Percentiles rank a stretch among this genome's conserved stretches.
Evolutionary conservation across 176 grass and related monocot genomes (phyloP).

Genomic region (Musa schizocarpa): DNA sequence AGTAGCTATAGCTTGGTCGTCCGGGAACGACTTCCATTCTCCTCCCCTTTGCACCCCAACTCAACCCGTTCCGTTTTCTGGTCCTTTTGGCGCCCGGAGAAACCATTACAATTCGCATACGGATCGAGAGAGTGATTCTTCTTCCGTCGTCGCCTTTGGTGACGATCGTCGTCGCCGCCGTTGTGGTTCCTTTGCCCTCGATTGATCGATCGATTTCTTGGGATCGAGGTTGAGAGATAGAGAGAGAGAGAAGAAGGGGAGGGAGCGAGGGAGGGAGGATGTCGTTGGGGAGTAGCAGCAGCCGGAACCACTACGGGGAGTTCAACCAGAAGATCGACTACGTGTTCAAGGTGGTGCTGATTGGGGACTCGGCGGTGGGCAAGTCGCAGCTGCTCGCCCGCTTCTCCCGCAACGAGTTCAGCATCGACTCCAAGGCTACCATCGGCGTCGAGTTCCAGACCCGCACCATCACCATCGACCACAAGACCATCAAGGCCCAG

Average conservation of each 20-base stretch:
- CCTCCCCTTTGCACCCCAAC: neutral
- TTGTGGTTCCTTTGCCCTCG: too few relatives aligned
- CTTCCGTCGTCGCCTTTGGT: neutral
- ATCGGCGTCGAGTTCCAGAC: conserved; percentile 96
- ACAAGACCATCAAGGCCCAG: conserved; percentile 79
- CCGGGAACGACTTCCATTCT: neutral
- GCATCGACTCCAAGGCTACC: conserved; percentile 90
- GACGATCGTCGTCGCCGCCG: too few relatives aligned
- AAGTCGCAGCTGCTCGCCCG: conserved; percentile 94
- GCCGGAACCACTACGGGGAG: conserved; percentile 1
- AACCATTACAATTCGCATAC: neutral
- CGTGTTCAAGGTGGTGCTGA: conserved; percentile 94
- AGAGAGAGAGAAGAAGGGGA: neutral
- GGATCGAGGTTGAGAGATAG: neutral
- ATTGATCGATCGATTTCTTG: neutral
- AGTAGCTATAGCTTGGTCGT: too few relatives aligned
- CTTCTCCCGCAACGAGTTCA: conserved; percentile 96
- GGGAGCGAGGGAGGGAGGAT: neutral
- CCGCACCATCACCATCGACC: conserved; percentile 65
- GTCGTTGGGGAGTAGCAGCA: neutral
- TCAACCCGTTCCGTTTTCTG: neutral
- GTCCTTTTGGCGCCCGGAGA: neutral
- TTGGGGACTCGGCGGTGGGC: conserved; percentile 85
- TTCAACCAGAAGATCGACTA: conserved; percentile 65
- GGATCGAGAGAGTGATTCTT: neutral